Evolutionary conservation across 257 asterid species (phyloP), one percentile per base, ranked within the genome.

Genomic region (Nicotiana benthamiana): DNA sequence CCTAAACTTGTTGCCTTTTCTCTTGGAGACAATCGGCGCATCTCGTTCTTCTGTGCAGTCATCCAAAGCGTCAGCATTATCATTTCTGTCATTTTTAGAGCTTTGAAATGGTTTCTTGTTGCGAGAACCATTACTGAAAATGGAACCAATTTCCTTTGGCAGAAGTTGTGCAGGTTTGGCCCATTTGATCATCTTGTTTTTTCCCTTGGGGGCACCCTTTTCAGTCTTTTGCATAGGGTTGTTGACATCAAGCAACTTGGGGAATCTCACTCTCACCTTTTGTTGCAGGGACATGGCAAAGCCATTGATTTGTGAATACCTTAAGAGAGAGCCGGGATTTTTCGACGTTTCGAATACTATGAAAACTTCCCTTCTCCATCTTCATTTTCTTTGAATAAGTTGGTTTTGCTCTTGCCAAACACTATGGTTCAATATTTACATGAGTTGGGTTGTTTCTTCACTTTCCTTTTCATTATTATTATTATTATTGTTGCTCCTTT

Each of bases 121-220:
- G 51, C 87, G 79, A 66, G 87, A 82, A 40, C 86, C 88, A 40
- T 18, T 22, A n/a, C 83, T 75, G 67, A 85, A 75, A 79, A 87
- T 64, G 5, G 84, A 81, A 9, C 82, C 75, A 22, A 83, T 84
- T 36, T 84, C 77, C 81, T 82, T 83, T 6, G 79, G 75, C 60
- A 79, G 34, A 28, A 72, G 18, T 9, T 2, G 36, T 72, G 40
- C 78, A 24, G 78, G 32, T 64, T 64, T 77, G 22, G 17, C 52
- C 75, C 60, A 80, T 81, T 6, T 54, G 40, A 60, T 61, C n/a
- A 17, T 32, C 40, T 79, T 77, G 27, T 36, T 83, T 61, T 56
- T 60, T 5, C 66, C 59, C 72, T 62, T 30, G 70, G 46, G 46
- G 46, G 2, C 28, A 32, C 34, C 54, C 54, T 32, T 59, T 34